These are phyloP conservation scores for Syncephalastrum contaminatum DNA, from an alignment of 371 early-diverging fungal genomes.

Conservation along the genomic window DNA sequence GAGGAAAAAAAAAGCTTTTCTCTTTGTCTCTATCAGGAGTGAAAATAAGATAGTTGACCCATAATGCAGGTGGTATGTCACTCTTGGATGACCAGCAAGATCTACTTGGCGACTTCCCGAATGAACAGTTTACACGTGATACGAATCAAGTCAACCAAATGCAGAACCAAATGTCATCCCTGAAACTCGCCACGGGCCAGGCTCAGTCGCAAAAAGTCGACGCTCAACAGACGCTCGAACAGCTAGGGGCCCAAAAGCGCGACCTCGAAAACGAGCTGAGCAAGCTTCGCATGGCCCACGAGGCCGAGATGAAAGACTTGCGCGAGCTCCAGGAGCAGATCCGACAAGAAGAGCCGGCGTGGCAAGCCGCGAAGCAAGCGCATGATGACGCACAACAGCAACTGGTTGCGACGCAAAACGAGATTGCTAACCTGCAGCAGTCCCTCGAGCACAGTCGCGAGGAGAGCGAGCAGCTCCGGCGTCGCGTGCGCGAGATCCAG, in stretches of 20 bases:
- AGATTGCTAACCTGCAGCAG: conserved; percentile 14
- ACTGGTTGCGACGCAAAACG: conserved; percentile 12
- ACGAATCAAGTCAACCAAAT: conserved; percentile 41
- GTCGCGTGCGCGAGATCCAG: conserved; percentile 35
- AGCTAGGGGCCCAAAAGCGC: conserved; percentile 26
- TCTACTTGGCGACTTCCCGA: conserved; percentile 44
- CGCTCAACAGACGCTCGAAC: conserved; percentile 17
- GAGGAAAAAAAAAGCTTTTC: background rate
- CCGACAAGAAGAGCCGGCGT: conserved; percentile 23
- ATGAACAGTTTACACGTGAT: conserved; percentile 31
- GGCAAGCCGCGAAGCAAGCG: conserved; percentile 23
- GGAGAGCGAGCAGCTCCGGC: conserved; percentile 32
- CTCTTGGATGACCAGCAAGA: conserved; percentile 28
- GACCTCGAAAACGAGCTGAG: conserved; percentile 22
- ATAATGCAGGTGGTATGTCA: background rate
- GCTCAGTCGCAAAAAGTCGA: conserved; percentile 26
- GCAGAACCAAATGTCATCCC: conserved; percentile 35
- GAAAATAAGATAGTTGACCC: too few species aligned
- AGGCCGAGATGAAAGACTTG: conserved; percentile 15
- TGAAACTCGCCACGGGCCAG: conserved; percentile 21
- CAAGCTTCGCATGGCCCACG: conserved; percentile 30
- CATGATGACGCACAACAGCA: conserved; percentile 29
- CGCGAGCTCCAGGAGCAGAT: conserved; percentile 20
- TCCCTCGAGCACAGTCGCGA: conserved; percentile 24
- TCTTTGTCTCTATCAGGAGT: background rate